Evolutionary conservation across 306 rosid species (phyloP).

Genomic region (Vigna trinervia): DNA sequence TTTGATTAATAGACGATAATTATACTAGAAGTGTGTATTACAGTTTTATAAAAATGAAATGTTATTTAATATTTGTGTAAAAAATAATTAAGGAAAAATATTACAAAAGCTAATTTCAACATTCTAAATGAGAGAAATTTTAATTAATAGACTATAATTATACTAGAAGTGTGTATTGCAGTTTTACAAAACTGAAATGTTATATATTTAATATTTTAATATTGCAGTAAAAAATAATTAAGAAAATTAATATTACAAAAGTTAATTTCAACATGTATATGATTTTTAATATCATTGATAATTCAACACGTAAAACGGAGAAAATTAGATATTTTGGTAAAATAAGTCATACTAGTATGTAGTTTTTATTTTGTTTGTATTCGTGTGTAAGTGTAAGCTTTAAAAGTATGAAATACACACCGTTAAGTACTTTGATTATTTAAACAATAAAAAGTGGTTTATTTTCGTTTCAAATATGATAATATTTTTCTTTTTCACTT

Average conservation of each 20-base stretch:
- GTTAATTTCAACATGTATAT: not conserved
- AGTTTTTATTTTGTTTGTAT: not conserved
- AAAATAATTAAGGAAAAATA: not conserved
- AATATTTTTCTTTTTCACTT: not conserved
- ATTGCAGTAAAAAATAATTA: too few relatives aligned
- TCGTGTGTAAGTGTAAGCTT: not conserved
- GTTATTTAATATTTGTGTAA: too few relatives aligned
- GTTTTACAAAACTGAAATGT: too few relatives aligned
- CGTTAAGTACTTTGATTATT: not conserved
- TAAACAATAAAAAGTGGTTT: not conserved
- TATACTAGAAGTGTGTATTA: too few relatives aligned
- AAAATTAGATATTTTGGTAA: not conserved
- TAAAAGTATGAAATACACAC: not conserved
- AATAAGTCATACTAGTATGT: not conserved
- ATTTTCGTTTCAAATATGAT: not conserved
- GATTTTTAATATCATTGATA: not conserved
- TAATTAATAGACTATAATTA: too few relatives aligned
- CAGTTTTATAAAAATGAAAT: too few relatives aligned
- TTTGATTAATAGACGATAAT: too few relatives aligned
- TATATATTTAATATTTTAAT: too few relatives aligned
- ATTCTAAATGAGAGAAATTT: not conserved
- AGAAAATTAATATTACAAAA: not conserved
- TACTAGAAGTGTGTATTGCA: too few relatives aligned
- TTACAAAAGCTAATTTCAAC: not conserved
- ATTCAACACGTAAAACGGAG: not conserved